Evolutionary conservation across 257 asterid genomes (phyloP).

Genomic region (Solanum medicagineum): DNA sequence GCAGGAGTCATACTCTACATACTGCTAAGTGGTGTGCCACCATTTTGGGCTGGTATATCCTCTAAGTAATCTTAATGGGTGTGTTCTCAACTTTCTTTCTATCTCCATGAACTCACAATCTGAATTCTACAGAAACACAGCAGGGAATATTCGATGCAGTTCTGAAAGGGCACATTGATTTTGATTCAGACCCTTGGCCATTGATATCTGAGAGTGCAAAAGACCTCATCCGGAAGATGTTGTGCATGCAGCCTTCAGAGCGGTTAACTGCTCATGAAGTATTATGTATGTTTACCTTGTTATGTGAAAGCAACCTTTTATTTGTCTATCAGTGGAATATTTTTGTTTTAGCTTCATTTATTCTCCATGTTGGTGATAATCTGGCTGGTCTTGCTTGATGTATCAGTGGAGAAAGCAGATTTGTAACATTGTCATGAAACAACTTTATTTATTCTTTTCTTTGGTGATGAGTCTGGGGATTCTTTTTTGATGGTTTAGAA

Average conservation of each 20-base stretch:
- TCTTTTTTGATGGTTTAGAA: not conserved
- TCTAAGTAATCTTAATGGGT: not conserved
- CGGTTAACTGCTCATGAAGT: conserved; percentile 3
- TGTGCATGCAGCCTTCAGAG: not conserved
- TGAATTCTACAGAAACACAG: not conserved
- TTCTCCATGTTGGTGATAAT: not conserved
- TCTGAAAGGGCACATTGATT: conserved; percentile 1
- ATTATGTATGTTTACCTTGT: not conserved
- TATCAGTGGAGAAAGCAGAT: not conserved
- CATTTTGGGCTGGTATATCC: conserved; percentile 2
- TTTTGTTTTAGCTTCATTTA: not conserved
- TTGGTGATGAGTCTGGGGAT: not conserved
- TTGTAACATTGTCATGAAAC: not conserved
- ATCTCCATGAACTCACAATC: not conserved
- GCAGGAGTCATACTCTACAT: not conserved
- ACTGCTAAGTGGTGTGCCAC: conserved; percentile 3
- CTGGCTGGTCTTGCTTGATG: not conserved
- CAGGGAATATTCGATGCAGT: not conserved
- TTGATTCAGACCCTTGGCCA: conserved; percentile 2
- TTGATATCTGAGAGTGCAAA: conserved; percentile 2
- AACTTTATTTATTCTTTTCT: not conserved
- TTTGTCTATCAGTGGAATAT: not conserved
- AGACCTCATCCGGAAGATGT: not conserved
- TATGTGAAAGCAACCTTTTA: not conserved
- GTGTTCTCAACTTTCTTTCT: not conserved